Evolutionary conservation across 768 basidiomycete genomes (phyloP).

Genomic region (Rickenella mellea): DNA sequence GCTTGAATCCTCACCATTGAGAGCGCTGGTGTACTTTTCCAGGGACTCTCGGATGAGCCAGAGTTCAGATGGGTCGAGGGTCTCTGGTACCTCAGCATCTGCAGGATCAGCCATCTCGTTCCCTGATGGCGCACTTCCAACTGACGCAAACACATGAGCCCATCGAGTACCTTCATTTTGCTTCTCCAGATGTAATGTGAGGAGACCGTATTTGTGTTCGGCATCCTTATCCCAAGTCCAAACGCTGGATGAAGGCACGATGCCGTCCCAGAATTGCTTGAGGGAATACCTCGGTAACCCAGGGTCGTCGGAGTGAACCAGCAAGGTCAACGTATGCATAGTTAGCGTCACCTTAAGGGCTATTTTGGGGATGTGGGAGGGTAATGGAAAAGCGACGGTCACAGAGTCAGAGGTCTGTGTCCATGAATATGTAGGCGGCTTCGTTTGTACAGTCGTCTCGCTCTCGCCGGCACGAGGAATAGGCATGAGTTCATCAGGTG

Average conservation of each 20-base stretch:
- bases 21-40: slow-evolving; percentile 73
- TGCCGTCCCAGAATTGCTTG: slow-evolving; percentile 68
- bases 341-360: slow-evolving; percentile 63
- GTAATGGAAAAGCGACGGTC: slow-evolving; percentile 79
- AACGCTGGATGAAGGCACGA: slow-evolving; percentile 70
- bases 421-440: slow-evolving; percentile 86
- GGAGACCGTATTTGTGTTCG: slow-evolving; percentile 52
- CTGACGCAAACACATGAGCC: slow-evolving; percentile 72
- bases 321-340: slow-evolving; percentile 52
- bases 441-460: slow-evolving; percentile 29
- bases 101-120: slow-evolving; percentile 23
- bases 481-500: slow-evolving; percentile 56
- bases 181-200: slow-evolving; percentile 85
- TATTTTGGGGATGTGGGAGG: slow-evolving; percentile 51
- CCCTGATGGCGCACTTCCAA: slow-evolving; percentile 20
- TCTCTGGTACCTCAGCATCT: slow-evolving; percentile 74
- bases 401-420: slow-evolving; percentile 78
- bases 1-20: slow-evolving; percentile 50
- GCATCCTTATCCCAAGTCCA: slow-evolving; percentile 91
- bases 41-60: slow-evolving; percentile 70
- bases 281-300: slow-evolving; percentile 48
- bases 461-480: slow-evolving; percentile 53
- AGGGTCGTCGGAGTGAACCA: slow-evolving; percentile 33
- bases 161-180: slow-evolving; percentile 74
- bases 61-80: slow-evolving; percentile 77